Evolutionary conservation across 768 basidiomycete genomes (phyloP), one percentile per base, ranked within the genome.

Genomic region (Tulasnella sp.): DNA sequence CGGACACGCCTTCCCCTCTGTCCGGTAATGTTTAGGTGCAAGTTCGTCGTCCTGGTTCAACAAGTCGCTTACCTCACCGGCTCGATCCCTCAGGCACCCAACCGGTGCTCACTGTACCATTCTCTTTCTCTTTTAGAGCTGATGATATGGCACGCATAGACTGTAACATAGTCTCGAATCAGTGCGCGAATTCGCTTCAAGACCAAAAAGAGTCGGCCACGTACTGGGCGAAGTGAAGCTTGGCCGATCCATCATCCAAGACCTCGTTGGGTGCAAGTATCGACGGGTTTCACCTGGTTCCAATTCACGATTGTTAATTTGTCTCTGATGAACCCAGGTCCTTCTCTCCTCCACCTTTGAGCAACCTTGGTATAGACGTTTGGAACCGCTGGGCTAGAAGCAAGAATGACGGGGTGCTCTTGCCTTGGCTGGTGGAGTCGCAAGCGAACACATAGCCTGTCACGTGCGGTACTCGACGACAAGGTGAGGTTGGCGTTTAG

Each of bases 391-490:
- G 93, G 93, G 0, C 96, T 96, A 1, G 95, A 96, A 12, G 97
- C 86, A 79, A 95, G 89, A 76, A 96, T 86, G 52, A 97, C 91
- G 0, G 92, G n/a, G n/a, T n/a, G n/a, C n/a, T 94, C 94, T 81
- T 92, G 95, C 0, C 95, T 95, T 2, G 93, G 91, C 96, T 2
- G 93, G 91, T 1, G 95, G 94, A 0, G 95, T 96, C 0, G 95
- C 94, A 38, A 96, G 88, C 1, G 95, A 96, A 83, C 93, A 97
- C n/a, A 97, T 94, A 2, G 96, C 96, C 34, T 85, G 52, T 48
- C 8, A 77, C 12, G 62, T 68, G 62, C 34, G 7, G 27, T 68
- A 1, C 27, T 27, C 62, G 38, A 74, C 12, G 62, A 31, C 2
- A 1, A 7, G 62, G 24, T 68, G 16, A 16, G 24, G 4, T 14